Evolutionary conservation across 129 eudicot genomes (phyloP).

Genomic region (Glebionis coronaria): DNA sequence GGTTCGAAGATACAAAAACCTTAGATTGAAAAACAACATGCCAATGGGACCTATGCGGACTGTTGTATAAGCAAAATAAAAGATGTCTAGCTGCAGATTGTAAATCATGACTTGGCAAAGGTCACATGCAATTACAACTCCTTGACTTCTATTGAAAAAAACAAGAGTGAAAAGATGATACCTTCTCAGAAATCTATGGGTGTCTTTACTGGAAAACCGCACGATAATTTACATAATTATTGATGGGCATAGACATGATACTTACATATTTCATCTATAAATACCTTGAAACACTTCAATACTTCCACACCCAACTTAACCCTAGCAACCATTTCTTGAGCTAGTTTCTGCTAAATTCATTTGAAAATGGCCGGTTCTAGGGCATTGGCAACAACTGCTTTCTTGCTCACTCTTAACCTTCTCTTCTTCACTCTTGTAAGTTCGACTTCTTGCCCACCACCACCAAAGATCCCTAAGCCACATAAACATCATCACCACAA

Average conservation of each 20-base stretch:
- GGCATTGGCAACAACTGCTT: conserved; percentile 13
- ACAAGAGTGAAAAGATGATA: no score
- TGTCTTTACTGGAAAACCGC: no score
- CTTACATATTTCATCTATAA: neutral
- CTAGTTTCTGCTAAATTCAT: neutral
- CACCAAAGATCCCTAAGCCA: neutral
- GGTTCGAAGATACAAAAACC: no score
- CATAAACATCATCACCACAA: conserved; percentile 13
- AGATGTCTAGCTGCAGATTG: no score
- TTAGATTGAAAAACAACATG: no score
- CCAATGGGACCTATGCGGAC: no score
- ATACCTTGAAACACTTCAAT: neutral
- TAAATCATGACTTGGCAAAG: no score
- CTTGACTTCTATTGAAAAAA: no score
- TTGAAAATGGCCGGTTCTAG: conserved; percentile 1
- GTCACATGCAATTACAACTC: no score
- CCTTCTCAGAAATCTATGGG: no score
- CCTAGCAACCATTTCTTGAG: neutral
- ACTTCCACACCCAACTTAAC: neutral
- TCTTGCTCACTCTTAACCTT: conserved; percentile 7
- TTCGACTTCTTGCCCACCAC: conserved; percentile 18
- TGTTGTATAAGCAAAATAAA: no score
- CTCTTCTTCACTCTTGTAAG: conserved; percentile 12
- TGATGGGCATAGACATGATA: neutral
- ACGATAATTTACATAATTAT: no score